These are phyloP conservation scores for Calonectria hongkongensis DNA, from an alignment of 2,329 filamentous ascomycete genomes.

Conservation along the genomic window DNA sequence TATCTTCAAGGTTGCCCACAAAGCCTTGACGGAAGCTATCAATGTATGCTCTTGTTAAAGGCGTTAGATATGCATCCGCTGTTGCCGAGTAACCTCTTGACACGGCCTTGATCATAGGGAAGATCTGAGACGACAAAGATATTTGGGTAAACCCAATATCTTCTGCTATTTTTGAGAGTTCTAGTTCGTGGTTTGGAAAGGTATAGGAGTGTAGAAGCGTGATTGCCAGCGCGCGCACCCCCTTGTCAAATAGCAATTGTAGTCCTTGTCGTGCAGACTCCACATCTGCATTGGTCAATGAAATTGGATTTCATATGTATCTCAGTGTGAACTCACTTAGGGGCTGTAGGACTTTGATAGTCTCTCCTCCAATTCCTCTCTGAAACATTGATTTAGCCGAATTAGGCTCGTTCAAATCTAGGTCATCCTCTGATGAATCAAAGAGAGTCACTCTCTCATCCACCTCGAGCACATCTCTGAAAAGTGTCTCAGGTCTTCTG, in stretches of 20 bases:
- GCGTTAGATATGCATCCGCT: constrained; percentile 65
- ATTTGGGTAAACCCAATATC: constrained; percentile 60
- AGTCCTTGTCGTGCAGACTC: constrained; percentile 72
- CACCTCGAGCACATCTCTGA: constrained; percentile 89
- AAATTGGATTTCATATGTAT: no score
- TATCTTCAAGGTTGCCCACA: constrained; percentile 57
- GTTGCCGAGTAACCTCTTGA: constrained; percentile 62
- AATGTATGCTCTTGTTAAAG: constrained; percentile 59
- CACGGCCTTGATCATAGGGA: constrained; percentile 64
- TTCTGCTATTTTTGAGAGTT: constrained; percentile 57
- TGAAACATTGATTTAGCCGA: constrained; percentile 72
- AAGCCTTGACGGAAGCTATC: constrained; percentile 55
- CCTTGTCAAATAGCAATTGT: constrained; percentile 75
- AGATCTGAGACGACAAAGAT: constrained; percentile 44
- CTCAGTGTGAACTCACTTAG: neutral
- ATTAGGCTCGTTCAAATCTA: neutral
- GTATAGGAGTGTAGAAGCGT: constrained; percentile 83
- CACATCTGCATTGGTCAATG: constrained; percentile 67
- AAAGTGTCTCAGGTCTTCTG: constrained; percentile 85
- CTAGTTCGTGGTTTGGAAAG: constrained; percentile 72
- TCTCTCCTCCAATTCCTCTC: constrained; percentile 79
- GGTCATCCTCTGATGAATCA: constrained; percentile 80
- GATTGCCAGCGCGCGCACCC: constrained; percentile 71
- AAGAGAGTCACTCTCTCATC: constrained; percentile 92
- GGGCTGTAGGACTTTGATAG: constrained; percentile 75